These are phyloP conservation scores for Trichoderma lentiforme DNA, from an alignment of 2,329 filamentous ascomycete species.

Conservation along the genomic window DNA sequence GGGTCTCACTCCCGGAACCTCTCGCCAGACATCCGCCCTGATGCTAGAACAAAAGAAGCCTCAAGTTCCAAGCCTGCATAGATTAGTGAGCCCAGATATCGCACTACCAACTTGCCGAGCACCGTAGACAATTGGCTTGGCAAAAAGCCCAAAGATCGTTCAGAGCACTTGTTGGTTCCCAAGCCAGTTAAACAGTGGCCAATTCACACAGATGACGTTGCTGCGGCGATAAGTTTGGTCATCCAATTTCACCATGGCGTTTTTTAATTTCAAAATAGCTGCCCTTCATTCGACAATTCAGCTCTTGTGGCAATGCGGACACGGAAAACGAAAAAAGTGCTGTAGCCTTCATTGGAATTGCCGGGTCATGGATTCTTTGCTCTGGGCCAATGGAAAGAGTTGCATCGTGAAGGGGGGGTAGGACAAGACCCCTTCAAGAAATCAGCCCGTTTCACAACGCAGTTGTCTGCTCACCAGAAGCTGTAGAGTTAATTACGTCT, in stretches of 20 bases:
- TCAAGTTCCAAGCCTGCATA: background rate
- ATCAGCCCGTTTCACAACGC: slow-evolving; percentile 2
- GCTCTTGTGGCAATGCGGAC: background rate
- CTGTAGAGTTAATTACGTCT: background rate
- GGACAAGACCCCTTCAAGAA: slow-evolving; percentile 7
- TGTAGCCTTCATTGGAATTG: background rate
- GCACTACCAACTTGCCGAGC: background rate
- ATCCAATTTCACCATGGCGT: background rate
- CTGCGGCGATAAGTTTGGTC: background rate
- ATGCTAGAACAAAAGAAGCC: background rate
- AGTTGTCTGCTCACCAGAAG: background rate
- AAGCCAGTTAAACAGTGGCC: background rate
- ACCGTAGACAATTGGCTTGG: background rate
- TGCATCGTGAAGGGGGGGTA: background rate
- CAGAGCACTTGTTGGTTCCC: background rate
- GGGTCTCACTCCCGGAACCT: background rate
- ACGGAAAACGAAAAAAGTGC: background rate
- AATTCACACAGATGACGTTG: background rate
- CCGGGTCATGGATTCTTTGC: background rate
- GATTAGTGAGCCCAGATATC: background rate
- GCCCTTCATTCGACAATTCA: background rate
- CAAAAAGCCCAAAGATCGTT: background rate
- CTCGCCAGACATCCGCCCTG: background rate
- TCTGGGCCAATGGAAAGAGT: background rate
- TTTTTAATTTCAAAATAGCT: background rate